Base-by-base conservation (phyloP, 352 stramenopile genomes). In the Globisporangium nunn region DNA sequence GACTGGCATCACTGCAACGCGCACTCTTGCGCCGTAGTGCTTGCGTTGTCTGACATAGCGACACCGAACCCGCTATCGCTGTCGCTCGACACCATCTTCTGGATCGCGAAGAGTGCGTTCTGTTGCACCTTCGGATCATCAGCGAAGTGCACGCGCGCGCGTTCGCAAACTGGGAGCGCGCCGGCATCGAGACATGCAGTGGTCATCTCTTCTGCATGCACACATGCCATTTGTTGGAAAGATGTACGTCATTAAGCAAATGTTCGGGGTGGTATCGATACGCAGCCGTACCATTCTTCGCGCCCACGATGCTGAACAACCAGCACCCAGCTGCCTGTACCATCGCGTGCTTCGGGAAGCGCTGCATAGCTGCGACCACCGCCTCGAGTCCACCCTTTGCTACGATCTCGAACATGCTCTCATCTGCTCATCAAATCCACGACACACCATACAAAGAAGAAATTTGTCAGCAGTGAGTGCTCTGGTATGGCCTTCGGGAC, bases 331-430 rank as follows among this genome's bases (percentile, higher is more conserved):
- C 63, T 1, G 75, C 78, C 63, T 88, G 73, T 2, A 85, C 62
- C 4, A 85, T 67, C 29, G 55, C 61, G 8, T 65, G 67, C n/a
- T 63, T 59, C 15, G 48, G 63, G 62, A 85, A 86, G 14, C 73
- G 58, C 35, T 67, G 74, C 75, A 88, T 86, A n/a, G 70, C 70
- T 28, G 63, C 66, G 5, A 81, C 58, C 3, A 80, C 71, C 3
- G 74, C 62, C 33, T 75, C 64, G 4, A 86, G 60, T 14, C 73
- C 78, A 48, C 73, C 78, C 56, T 77, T 81, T 4, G 65, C 66
- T 2, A 85, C 75, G 52, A 88, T 83, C 46, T 84, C 78, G 14
- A 65, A 12, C 64, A 84, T 70, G 54, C 74, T 83, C 11, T 74
- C 59, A 17, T 86, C 78, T 79, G 37, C 37, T 14, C 5, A 8